Evolutionary conservation across 2,329 filamentous ascomycete genomes (phyloP), one percentile per base, ranked within the genome.

Genomic region (Calonectria naviculata): DNA sequence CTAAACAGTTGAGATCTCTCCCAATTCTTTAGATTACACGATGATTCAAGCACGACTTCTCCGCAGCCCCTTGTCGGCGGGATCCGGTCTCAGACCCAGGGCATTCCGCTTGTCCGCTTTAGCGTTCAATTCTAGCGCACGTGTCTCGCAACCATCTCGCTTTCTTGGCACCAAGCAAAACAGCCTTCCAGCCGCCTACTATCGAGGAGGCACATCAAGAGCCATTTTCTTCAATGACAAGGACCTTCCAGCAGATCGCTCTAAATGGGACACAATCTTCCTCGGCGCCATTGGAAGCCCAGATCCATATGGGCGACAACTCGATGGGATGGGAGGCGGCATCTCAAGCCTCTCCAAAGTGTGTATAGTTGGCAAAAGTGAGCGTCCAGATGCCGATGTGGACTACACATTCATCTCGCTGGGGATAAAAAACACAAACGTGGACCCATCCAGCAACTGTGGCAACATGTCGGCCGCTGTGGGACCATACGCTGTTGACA

Each of bases 271-370:
- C 6, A 75, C 82, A 0, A 89, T 92, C 29, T 90, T 92, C 71
- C 85, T 85, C 26, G 84, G 86, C 5, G 85, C 85, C 3, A 89
- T 93, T 78, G 91, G 91, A 21, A 90, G 88, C 17, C 91, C 90
- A 0, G 93, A 94, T 74, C 84, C 87, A 0, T 87, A 92, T 80
- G 91, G 90, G 0, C 87, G 93, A 1, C 93, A 94, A 80, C 88
- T 94, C 0, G 88, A 94, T 77, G 92, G 92, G 3, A 87, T 94
- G 80, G 92, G 92, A 2, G 90, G 89, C 0, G 92, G 92, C 2
- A 86, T 92, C 63, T 92, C 91, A 5, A 91, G 88, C 56, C 86
- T 93, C 5, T 92, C 89, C 68, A 94, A 94, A 79, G 85, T 94
- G 19, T 93, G 91, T 80, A 84, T 94, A 0, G 85, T 94, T 2